Conservation (phyloP, 2,329 filamentous ascomycete species). For the Herpotrichia juniperi region DNA sequence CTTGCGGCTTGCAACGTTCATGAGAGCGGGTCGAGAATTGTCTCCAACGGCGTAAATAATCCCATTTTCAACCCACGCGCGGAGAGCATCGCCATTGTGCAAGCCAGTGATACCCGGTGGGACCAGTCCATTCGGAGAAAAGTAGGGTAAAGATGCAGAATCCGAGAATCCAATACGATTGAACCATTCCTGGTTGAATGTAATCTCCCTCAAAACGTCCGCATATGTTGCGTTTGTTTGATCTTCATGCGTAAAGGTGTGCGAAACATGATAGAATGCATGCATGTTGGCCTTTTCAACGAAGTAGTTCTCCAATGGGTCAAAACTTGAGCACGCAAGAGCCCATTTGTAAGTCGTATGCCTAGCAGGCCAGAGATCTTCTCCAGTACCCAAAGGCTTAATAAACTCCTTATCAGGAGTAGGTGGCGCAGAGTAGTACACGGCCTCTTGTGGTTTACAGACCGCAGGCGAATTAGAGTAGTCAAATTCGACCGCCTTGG, state of each 20-base stretch:
- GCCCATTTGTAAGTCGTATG: slow-evolving; percentile 54
- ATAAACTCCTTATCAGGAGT: slow-evolving; percentile 54
- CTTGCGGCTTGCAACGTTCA: slow-evolving; percentile 47
- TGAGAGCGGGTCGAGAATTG: slow-evolving; percentile 61
- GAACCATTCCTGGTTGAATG: slow-evolving; percentile 65
- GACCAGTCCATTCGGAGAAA: slow-evolving; percentile 60
- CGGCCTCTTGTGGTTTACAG: slow-evolving; percentile 39
- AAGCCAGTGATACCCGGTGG: slow-evolving; percentile 67
- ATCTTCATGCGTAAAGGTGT: slow-evolving; percentile 51
- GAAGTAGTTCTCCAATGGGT: slow-evolving; percentile 59
- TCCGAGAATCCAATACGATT: slow-evolving; percentile 55
- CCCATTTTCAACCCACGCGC: slow-evolving; percentile 62
- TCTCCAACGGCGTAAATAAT: slow-evolving; percentile 64
- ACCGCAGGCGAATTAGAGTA: slow-evolving; percentile 22
- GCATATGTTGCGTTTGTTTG: slow-evolving; percentile 64
- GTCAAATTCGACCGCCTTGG: slow-evolving; percentile 23
- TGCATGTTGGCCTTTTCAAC: slow-evolving; percentile 54
- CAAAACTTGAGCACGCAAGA: slow-evolving; percentile 52
- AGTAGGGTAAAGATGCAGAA: slow-evolving; percentile 48
- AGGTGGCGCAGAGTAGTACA: slow-evolving; percentile 42
- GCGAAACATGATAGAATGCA: slow-evolving; percentile 59
- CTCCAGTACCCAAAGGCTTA: slow-evolving; percentile 45
- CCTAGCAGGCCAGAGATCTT: slow-evolving; percentile 39
- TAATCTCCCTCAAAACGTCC: slow-evolving; percentile 62
- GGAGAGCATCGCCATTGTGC: slow-evolving; percentile 65